Evolutionary conservation across 116 monocot genomes (phyloP), one percentile per base, ranked within the genome.

Genomic region (Thalassia testudinum): DNA sequence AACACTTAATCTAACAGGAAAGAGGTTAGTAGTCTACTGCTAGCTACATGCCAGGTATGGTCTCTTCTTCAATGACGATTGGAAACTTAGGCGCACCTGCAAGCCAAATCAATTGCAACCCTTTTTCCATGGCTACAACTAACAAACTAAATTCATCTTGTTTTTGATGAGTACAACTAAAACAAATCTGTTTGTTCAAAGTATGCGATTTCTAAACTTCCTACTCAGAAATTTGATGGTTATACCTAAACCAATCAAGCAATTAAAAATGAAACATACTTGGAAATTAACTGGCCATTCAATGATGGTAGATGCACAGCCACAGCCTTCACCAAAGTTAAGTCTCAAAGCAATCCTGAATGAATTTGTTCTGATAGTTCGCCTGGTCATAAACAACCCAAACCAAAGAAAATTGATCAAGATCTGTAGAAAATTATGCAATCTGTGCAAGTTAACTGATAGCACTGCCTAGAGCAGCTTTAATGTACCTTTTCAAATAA

Each of bases 241-340:
- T n/a, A n/a, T n/a, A n/a, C n/a, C n/a, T n/a, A 12, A 25, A 37
- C 17, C 23, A 20, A 18, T 58, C 42, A 13, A 43, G 67, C 19
- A 45, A 14, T 27, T 14, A 48, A 16, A 42, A 29, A 54, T n/a
- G 24, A 17, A 20, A 14, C 42, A 21, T 60, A 87, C 95, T 76
- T 67, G 78, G 57, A 88, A 85, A 72, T 88, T 65, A 48, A 95
- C 53, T 22, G 66, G 70, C 71, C 71, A 82, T 43, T 76, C 76
- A 37, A 85, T 63, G 11, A 48, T 56, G 21, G 75, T 60, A 53
- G 24, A 57, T 55, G 67, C 43, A 49, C 81, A 81, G 50, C 89
- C 79, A 65, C 85, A 99, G 24, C 86, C 90, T 48, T 90, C 90
- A 62, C 57, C 73, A 21, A 99, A 80, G 47, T 90, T 82, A 42